Evolutionary conservation across 495 filamentous ascomycete genomes (phyloP), one percentile per base, ranked within the genome.

Genomic region (Xanthoparmelia taractica): DNA sequence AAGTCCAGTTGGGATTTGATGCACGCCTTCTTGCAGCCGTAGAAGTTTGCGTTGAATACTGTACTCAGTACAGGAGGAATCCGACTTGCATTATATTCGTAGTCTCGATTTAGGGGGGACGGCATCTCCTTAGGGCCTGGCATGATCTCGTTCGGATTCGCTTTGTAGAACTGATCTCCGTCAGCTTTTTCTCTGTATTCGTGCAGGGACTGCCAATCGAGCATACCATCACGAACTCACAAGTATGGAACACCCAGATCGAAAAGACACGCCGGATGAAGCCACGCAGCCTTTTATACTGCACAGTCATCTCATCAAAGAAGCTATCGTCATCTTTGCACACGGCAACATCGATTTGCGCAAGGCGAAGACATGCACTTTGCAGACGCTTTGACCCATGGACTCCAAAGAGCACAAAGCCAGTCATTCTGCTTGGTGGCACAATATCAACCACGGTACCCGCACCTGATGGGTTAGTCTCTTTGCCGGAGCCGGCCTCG

Each of bases 21-120:
- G 41, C 58, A 59, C 0, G 58, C 36, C 17, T 59, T 59, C 4
- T 47, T 59, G 58, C 58, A 59, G 25, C 58, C 38, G 29, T 59
- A 45, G 38, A 59, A 59, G 17, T 41, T 59, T 12, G 58, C 20
- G 4, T 59, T 29, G 38, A 59, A 59, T 2, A 47, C 23, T 0
- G 12, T 47, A 11, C 29, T 20, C 1, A 59, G 6, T 11, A 59
- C 20, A 0, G 58, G 58, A 33, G 58, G 58, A 18, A 17, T 29
- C 2, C 58, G 23, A n/a, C 6, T 12, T 12, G 58, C 20, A 18
- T 47, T 31, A 4, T 29, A 47, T 3, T 0, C 3, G 38, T 59
- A 59, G 2, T 59, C 58, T 31, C 17, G 8, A 11, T 47, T n/a
- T 6, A 6, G 6, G 27, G 25, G 0, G 5, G 58, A 18, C 27